Conservation (phyloP, 2,329 filamentous ascomycete species). For the Botrytis byssoidea region DNA sequence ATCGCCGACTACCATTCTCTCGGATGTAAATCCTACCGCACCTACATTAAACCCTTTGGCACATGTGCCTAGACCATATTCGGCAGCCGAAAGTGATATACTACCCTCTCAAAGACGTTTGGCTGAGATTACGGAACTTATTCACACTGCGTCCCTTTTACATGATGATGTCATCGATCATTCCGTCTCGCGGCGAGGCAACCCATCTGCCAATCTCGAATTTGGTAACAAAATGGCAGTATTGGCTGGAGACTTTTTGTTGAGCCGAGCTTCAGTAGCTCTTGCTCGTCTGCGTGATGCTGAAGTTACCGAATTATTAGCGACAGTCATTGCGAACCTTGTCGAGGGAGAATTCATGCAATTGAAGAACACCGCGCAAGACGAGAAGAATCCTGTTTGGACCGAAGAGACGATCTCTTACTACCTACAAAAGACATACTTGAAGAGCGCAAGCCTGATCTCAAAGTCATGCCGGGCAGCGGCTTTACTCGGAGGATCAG, state of each 20-base stretch:
- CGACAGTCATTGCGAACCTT: conserved; percentile 94
- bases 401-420: conserved; percentile 88
- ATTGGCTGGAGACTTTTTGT: conserved; percentile 90
- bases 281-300: conserved; percentile 86
- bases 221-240: conserved; percentile 99
- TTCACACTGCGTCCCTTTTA: conserved; percentile 92
- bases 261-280: conserved; percentile 90
- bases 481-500: conserved; percentile 77
- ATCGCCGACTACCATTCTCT: conserved; percentile 60
- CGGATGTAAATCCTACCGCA: conserved; percentile 76
- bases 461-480: conserved; percentile 93
- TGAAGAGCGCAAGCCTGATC: conserved; percentile 94
- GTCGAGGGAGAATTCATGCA: conserved; percentile 99
- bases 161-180: conserved; percentile 99
- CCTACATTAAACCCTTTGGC: conserved; percentile 52
- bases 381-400: conserved; percentile 81
- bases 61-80: conserved; percentile 33
- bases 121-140: conserved; percentile 95
- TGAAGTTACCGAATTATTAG: conserved; percentile 90
- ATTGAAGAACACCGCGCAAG: conserved; percentile 88
- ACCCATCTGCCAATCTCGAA: conserved; percentile 85
- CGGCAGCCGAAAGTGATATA: conserved; percentile 60
- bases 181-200: conserved; percentile 78
- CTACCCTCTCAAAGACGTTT: conserved; percentile 89
- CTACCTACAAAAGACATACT: conserved; percentile 96